Evolutionary conservation across 2,329 filamentous ascomycete species (phyloP), one percentile per base, ranked within the genome.

Genomic region (Aspergillus glaucus): DNA sequence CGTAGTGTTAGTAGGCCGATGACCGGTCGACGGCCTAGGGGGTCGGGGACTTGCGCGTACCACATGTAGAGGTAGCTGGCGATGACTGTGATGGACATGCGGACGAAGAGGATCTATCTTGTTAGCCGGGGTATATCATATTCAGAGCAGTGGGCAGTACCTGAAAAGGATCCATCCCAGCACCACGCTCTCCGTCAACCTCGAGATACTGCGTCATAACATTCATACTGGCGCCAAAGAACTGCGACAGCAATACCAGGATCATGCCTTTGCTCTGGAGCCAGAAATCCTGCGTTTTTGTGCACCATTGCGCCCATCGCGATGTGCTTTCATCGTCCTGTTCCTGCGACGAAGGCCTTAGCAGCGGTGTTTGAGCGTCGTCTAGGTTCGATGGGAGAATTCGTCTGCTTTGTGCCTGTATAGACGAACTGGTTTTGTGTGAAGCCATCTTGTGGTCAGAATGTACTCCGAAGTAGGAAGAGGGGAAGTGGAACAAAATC

Each of bases 191-290:
- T 9, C 80, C 80, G 56, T 81, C 75, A 32, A 79, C 75, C 64
- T 94, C 88, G 36, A 95, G 73, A 9, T 92, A 67, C 17, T 89
- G 78, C 0, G 88, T 87, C 37, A 83, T 82, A 8, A 94, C 80
- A 64, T 93, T 94, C 91, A 95, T 95, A 46, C 87, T 69, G 0
- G 86, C 84, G 1, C 85, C 88, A 58, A 95, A 95, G 32, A 93
- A 73, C 67, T 95, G 89, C 0, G 88, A 80, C 2, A 85, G 52
- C 15, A 90, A 74, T 40, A 95, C 87, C 41, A 90, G 74, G 19
- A 86, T 73, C 17, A 91, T 78, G 2, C 87, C 87, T 56, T 85
- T 84, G 60, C 93, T 90, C 47, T 74, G 71, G 4, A 68, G 54
- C 85, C 85, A 89, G 45, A 63, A 47, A 2, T 49, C 43, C 36